phyloP scores from a whole-genome alignment of 1,139 yeast species.

The Blastobotrys persicus region DNA sequence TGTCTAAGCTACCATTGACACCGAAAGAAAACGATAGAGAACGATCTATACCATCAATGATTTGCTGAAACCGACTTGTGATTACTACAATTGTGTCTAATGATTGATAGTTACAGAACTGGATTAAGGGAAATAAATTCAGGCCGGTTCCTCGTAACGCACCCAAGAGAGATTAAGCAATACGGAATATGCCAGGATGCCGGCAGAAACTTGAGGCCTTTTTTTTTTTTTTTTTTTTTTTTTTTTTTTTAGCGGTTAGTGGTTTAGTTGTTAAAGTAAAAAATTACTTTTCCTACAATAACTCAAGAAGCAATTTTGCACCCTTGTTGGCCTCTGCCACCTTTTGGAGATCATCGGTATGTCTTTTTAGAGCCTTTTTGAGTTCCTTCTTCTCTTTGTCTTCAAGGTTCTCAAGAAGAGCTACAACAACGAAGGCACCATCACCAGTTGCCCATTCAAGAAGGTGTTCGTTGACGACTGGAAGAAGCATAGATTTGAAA shows the following conservation, averaged over 20 bases:
- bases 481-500: conserved; percentile 50
- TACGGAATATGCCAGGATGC: too few relatives aligned
- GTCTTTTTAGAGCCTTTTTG: conserved; percentile 41
- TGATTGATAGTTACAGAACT: too few relatives aligned
- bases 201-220: too few relatives aligned
- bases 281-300: conserved; percentile 7
- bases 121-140: too few relatives aligned
- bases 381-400: conserved; percentile 46
- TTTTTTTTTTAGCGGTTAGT: background rate
- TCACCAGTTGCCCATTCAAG: conserved; percentile 69
- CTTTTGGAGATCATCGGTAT: conserved; percentile 39
- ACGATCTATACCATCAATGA: too few relatives aligned
- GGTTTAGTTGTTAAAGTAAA: background rate
- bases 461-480: conserved; percentile 48
- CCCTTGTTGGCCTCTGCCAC: conserved; percentile 70
- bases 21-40: too few relatives aligned
- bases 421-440: conserved; percentile 78
- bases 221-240: too few relatives aligned
- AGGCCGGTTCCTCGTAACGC: too few relatives aligned
- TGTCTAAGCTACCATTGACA: too few relatives aligned
- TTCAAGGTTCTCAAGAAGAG: conserved; percentile 39
- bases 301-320: conserved; percentile 56
- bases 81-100: too few relatives aligned
- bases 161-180: too few relatives aligned
- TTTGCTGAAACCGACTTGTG: too few relatives aligned